A percentile compares a stretch with the other conserved stretches of the same genome.
phyloP scores from a whole-genome alignment of 2,329 filamentous ascomycete genomes.

The Ophiobolus disseminans region DNA sequence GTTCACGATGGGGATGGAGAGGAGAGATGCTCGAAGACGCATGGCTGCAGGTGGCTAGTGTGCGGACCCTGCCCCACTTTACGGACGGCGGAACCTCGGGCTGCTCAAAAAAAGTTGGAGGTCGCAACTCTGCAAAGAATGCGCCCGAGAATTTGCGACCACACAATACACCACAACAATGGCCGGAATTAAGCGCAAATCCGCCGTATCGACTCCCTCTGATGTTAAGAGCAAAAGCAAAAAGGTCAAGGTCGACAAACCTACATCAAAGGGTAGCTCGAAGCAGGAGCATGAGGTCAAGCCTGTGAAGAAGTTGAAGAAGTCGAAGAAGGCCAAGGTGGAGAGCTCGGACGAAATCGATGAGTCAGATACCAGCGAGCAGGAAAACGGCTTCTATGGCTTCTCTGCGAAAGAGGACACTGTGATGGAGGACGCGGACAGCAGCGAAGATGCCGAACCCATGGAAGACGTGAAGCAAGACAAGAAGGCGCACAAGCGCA shows the following conservation, averaged over 20 bases:
- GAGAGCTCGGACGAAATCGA: constrained; percentile 39
- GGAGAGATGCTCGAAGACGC: background rate
- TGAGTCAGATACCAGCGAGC: constrained; percentile 47
- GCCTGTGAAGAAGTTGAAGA: constrained; percentile 34
- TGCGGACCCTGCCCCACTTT: constrained; percentile 6
- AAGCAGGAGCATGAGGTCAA: constrained; percentile 37
- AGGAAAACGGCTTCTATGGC: constrained; percentile 45
- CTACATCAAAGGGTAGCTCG: constrained; percentile 33
- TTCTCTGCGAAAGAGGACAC: constrained; percentile 40
- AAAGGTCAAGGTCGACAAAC: constrained; percentile 48
- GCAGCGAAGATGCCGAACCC: constrained; percentile 21
- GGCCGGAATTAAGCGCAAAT: constrained; percentile 48
- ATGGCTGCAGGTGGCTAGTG: background rate
- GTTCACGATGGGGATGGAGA: background rate
- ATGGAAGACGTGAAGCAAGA: constrained; percentile 20
- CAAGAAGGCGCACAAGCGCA: constrained; percentile 30
- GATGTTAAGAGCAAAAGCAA: constrained; percentile 44
- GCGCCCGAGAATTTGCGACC: constrained; percentile 10
- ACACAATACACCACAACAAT: constrained; percentile 24
- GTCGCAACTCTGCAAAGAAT: constrained; percentile 22
- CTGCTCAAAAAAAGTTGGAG: constrained; percentile 37
- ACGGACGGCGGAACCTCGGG: constrained; percentile 17
- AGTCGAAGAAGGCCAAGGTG: constrained; percentile 37
- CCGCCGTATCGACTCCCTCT: constrained; percentile 20
- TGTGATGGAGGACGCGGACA: constrained; percentile 29